Conservation (phyloP, 306 rosid genomes). For the Acacia crassicarpa region DNA sequence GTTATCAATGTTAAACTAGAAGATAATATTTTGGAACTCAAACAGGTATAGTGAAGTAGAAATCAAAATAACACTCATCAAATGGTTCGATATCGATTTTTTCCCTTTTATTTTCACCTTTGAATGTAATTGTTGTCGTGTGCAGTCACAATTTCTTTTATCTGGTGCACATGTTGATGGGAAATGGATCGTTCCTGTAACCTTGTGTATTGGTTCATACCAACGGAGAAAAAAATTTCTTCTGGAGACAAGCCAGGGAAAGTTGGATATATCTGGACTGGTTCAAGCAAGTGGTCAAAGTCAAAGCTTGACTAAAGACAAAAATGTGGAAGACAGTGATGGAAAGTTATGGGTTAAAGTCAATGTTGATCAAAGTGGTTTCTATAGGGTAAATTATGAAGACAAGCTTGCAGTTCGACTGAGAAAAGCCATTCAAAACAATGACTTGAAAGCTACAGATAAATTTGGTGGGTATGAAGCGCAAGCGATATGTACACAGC, state of each 20-base stretch:
- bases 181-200: slow-evolving; percentile 62
- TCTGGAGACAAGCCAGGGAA: slow-evolving; percentile 38
- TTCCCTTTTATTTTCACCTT: neutral
- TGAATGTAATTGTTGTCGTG: neutral
- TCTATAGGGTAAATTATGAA: slow-evolving; percentile 64
- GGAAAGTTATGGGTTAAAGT: slow-evolving; percentile 59
- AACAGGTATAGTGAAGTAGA: slow-evolving; percentile 50
- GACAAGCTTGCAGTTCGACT: slow-evolving; percentile 52
- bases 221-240: slow-evolving; percentile 42
- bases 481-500: neutral
- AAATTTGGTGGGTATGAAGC: slow-evolving; percentile 48
- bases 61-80: slow-evolving; percentile 10
- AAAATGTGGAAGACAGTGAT: slow-evolving; percentile 21
- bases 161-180: slow-evolving; percentile 48
- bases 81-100: neutral
- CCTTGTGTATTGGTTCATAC: slow-evolving; percentile 54
- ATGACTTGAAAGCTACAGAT: slow-evolving; percentile 47
- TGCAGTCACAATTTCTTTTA: slow-evolving; percentile 56
- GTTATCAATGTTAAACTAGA: slow-evolving; percentile 47
- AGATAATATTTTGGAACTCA: slow-evolving; percentile 43
- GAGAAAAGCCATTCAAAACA: slow-evolving; percentile 50
- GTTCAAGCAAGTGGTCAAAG: slow-evolving; percentile 24
- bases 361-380: slow-evolving; percentile 55
- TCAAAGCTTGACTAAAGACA: slow-evolving; percentile 21
- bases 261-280: slow-evolving; percentile 51